Percentiles rank a stretch among this genome's conserved stretches.
Evolutionary conservation across 2,329 filamentous ascomycete genomes (phyloP).

Genomic region (Hypoxylon sp.): DNA sequence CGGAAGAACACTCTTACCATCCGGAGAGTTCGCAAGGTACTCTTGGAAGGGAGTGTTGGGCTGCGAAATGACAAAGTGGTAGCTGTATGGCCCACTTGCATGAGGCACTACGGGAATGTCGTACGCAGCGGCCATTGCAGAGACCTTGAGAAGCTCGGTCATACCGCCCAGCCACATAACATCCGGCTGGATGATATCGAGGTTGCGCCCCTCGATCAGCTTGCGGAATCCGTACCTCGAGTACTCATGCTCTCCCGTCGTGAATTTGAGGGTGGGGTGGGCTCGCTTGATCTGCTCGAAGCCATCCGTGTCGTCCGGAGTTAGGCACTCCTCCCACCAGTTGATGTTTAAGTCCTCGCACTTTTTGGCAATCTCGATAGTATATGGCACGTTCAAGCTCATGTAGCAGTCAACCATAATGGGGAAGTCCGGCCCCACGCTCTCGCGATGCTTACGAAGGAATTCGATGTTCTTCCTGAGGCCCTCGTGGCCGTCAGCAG

Average conservation of each 20-base stretch:
- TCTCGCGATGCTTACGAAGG: slow-evolving; percentile 85
- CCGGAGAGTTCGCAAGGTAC: slow-evolving; percentile 92
- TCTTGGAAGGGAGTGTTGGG: slow-evolving; percentile 96
- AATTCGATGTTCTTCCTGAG: slow-evolving; percentile 92
- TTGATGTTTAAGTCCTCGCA: slow-evolving; percentile 89
- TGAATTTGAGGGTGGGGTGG: slow-evolving; percentile 92
- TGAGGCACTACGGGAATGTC: slow-evolving; percentile 97
- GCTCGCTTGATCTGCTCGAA: slow-evolving; percentile 91
- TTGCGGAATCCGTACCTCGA: slow-evolving; percentile 95
- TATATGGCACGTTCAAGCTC: slow-evolving; percentile 93
- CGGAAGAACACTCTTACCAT: slow-evolving; percentile 89
- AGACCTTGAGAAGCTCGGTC: slow-evolving; percentile 91
- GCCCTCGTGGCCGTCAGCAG: slow-evolving; percentile 86
- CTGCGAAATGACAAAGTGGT: slow-evolving; percentile 96
- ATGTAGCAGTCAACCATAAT: slow-evolving; percentile 98
- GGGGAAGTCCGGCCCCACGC: slow-evolving; percentile 90
- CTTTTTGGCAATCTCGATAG: slow-evolving; percentile 88
- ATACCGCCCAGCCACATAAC: slow-evolving; percentile 98
- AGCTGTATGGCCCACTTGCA: slow-evolving; percentile 92
- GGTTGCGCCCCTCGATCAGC: slow-evolving; percentile 89
- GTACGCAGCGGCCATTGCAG: slow-evolving; percentile 91
- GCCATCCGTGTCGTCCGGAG: slow-evolving; percentile 92
- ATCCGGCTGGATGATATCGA: slow-evolving; percentile 95
- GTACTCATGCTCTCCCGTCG: slow-evolving; percentile 96
- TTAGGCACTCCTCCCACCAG: slow-evolving; percentile 97